Evolutionary conservation across 2,329 filamentous ascomycete species (phyloP), one percentile per base, ranked within the genome.

Genomic region (Calonectria pauciramosa): DNA sequence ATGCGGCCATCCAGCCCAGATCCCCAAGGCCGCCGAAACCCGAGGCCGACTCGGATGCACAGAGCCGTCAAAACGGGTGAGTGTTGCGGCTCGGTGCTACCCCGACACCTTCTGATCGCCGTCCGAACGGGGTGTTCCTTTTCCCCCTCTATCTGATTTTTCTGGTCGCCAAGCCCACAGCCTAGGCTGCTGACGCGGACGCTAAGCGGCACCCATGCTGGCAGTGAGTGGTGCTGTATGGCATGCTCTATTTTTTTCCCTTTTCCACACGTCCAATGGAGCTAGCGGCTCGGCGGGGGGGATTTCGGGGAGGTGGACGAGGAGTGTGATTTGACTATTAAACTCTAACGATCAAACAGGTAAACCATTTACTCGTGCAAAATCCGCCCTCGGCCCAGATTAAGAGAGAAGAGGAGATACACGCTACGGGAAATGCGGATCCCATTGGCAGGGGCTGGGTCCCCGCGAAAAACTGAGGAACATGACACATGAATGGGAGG

Each of bases 161-260:
- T 38, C 54, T 16, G 56, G 23, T 20, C 38, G 26, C 23, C 56
- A 34, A 60, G 44, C 44, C 56, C 16, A 56, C 28, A 63, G 36
- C 56, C 56, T 13, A n/a, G 14, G 56, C 56, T 41, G 56, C 56
- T 63, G 56, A 63, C 56, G 56, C 56, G 56, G 56, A 63, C 56
- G 34, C 56, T 63, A 63, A 34, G 30, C 23, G 34, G 23, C 44
- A 47, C 44, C 44, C 44, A 36, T 23, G 34, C 36, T 20, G 10
- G 23, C 23, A 41, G 34, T 7, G n/a, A 38, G 56, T 44, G 56
- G 56, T 41, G 20, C 56, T 63, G 36, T 6, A 47, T 23, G 44
- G 44, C 44, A 13, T 47, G 44, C 14, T 41, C 34, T 38, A 26
- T 36, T 20, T 60, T 26, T 60, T 36, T 52, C 13, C 34, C 14